These are phyloP conservation scores for Ananas comosus DNA, from an alignment of 176 grass and related monocot species.

Conservation along the genomic window DNA sequence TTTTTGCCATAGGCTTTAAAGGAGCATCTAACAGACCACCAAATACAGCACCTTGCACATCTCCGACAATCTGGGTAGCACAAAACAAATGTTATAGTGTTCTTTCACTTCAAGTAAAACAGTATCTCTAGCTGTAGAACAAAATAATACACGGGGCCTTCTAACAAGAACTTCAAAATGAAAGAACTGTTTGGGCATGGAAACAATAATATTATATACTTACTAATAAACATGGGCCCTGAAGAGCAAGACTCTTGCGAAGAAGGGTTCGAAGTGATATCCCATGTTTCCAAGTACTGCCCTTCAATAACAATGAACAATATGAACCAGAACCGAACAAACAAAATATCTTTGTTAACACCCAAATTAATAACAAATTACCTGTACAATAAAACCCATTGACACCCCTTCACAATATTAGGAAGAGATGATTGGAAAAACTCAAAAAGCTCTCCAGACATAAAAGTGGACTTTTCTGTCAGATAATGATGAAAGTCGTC, in stretches of 20 bases:
- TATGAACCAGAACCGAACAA: conserved; percentile 23
- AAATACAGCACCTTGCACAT: conserved; percentile 74
- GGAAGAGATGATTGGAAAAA: conserved; percentile 77
- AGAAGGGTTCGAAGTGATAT: conserved; percentile 81
- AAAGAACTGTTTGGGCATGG: conserved; percentile 1
- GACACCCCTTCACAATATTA: conserved; percentile 69
- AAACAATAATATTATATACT: conserved; percentile 23
- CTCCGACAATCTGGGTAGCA: conserved; percentile 59
- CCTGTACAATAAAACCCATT: conserved; percentile 92
- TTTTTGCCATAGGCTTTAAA: conserved; percentile 70
- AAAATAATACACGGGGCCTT: neutral
- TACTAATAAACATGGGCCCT: conserved; percentile 78
- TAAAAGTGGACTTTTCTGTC: conserved; percentile 64
- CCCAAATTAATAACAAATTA: conserved; percentile 21
- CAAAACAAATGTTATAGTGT: neutral
- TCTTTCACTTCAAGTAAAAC: conserved; percentile 6
- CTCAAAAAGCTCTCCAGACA: conserved; percentile 60
- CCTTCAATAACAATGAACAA: conserved; percentile 59
- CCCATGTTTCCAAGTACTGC: conserved; percentile 95
- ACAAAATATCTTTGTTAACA: conserved; percentile 8
- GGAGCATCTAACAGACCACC: conserved; percentile 80
- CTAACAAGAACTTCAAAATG: neutral
- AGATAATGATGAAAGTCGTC: conserved; percentile 30
- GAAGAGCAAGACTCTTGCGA: conserved; percentile 48
- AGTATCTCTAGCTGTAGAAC: conserved; percentile 4